Evolutionary conservation across 78 protist species (phyloP).

Genomic region (Cavenderia fasciculata): DNA sequence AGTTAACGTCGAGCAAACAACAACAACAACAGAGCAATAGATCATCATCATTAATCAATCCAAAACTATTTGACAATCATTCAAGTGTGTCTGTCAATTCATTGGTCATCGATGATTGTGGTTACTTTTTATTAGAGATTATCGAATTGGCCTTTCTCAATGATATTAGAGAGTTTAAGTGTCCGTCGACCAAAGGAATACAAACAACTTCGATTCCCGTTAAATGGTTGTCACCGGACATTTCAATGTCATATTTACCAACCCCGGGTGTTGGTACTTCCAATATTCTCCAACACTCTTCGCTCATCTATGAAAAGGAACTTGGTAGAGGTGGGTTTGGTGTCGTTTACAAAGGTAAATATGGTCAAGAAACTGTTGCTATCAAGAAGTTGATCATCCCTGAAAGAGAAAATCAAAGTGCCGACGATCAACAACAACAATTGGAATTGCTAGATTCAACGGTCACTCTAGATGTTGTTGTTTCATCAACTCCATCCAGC

Average conservation of each 20-base stretch:
- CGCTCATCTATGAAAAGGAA: slow-evolving; percentile 1
- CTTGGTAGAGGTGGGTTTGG: slow-evolving; percentile 55
- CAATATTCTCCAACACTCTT: background rate
- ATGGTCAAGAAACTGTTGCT: slow-evolving; percentile 11
- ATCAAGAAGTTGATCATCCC: slow-evolving; percentile 4
- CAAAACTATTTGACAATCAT: too few relatives aligned
- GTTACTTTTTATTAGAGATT: background rate
- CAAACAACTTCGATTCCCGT: background rate
- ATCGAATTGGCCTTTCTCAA: slow-evolving; percentile 6
- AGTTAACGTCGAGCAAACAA: too few relatives aligned
- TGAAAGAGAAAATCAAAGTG: background rate
- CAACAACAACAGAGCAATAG: too few relatives aligned
- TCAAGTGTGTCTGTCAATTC: background rate
- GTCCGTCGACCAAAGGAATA: background rate
- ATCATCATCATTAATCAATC: too few relatives aligned
- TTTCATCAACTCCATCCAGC: too few relatives aligned
- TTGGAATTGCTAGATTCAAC: too few relatives aligned
- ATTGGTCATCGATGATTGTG: background rate
- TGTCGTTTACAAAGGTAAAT: slow-evolving; percentile 8
- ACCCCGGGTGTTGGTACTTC: too few relatives aligned
- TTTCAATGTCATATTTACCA: background rate
- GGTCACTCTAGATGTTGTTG: too few relatives aligned
- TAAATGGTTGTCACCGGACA: background rate
- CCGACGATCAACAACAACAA: too few relatives aligned
- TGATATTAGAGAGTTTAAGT: background rate